Evolutionary conservation across 345 rosid genomes (phyloP), one percentile per base, ranked within the genome.

Genomic region (Conringia planisiliqua): DNA sequence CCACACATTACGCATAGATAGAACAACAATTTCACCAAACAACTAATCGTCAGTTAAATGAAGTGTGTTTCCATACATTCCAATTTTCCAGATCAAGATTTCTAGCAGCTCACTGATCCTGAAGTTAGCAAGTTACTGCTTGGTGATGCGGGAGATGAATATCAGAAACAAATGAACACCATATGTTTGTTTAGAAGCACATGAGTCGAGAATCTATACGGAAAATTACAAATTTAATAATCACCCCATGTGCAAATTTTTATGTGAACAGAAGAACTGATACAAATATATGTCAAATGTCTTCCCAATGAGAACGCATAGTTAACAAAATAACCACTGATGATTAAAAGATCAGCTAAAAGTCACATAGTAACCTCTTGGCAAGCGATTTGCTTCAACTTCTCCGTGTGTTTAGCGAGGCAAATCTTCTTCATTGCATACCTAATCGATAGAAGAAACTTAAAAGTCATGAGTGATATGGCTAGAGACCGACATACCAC

Each of bases 371-470:
- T 62, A 62, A 95, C 99, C 97, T 95, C 97, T 81, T 89, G 97
- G 68, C 80, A 92, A 52, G 96, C 97, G 64, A 87, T 85, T 38
- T 80, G 90, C 80, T 90, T 89, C 82, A 91, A 86, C 90, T 90
- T 95, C 70, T 91, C 97, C 0, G 97, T 87, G 81, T 89, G 96
- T 86, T 95, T 95, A 55, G 97, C 88, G 72, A 95, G 80, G 13
- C 83, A 88, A 76, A 95, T 85, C 86, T 85, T 88, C 90, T 89
- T 95, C 86, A 95, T 67, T 73, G 86, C 93, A 83, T 92, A 95
- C 97, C 99, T 95, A 87, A 76, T 55, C 50, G 33, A 71, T 17
- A 72, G 59, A 72, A 66, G 65, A 80, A 22, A 59, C 29, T 3
- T 3, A 5, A 71, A 48, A 71, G 30, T n/a, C 62, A 58, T 57